phyloP scores from a whole-genome alignment of 1,139 yeast species.

The Yamadazyma epiphylla region DNA sequence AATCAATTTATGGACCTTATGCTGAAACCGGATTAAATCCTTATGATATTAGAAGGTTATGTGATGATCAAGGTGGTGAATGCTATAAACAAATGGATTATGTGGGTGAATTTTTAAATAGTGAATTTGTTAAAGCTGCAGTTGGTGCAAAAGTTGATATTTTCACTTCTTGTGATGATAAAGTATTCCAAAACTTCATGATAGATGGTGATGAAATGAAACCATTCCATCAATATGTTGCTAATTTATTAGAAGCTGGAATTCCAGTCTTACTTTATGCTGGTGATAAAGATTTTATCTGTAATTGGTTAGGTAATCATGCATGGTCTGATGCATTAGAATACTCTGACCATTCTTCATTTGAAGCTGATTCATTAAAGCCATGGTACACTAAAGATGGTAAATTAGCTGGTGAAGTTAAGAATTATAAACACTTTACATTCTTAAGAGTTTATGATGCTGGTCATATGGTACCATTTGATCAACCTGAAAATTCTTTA shows the following conservation, averaged over 20 bases:
- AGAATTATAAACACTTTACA: constrained; percentile 41
- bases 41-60: constrained; percentile 83
- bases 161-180: constrained; percentile 83
- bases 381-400: constrained; percentile 35
- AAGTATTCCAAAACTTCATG: constrained; percentile 73
- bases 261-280: constrained; percentile 76
- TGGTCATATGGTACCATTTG: constrained; percentile 51
- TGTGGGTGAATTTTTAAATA: constrained; percentile 33
- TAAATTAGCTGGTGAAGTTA: constrained; percentile 42
- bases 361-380: constrained; percentile 38
- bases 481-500: constrained; percentile 43
- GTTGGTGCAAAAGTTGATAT: constrained; percentile 89
- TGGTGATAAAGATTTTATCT: constrained; percentile 82
- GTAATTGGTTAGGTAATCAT: constrained; percentile 83
- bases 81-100: constrained; percentile 54
- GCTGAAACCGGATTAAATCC: constrained; percentile 75
- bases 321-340: constrained; percentile 72
- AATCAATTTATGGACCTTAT: constrained; percentile 47
- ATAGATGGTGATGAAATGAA: constrained; percentile 90
- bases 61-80: constrained; percentile 64
- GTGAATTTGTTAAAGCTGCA: constrained; percentile 51
- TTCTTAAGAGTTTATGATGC: constrained; percentile 46
- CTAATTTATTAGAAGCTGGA: constrained; percentile 51
- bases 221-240: constrained; percentile 72
- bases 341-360: constrained; percentile 58